These are phyloP conservation scores for Mycena citricolor DNA, from an alignment of 1,284 basidiomycete genomes.

Conservation along the genomic window DNA sequence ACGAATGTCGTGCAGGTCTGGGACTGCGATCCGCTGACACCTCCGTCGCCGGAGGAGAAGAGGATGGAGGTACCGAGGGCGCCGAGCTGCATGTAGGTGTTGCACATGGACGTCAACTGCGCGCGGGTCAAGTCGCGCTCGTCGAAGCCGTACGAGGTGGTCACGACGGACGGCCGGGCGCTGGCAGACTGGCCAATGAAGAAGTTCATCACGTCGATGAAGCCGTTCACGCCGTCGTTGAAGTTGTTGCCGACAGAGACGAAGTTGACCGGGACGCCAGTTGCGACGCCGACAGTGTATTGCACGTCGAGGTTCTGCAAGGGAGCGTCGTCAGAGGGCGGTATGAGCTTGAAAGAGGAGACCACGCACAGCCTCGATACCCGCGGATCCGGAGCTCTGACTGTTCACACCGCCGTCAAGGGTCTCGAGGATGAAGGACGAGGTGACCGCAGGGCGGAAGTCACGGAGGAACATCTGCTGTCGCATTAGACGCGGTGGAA, in stretches of 20 bases:
- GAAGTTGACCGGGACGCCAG: not conserved
- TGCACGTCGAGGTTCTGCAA: constrained; percentile 2
- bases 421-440: constrained; percentile 27
- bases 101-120: no score
- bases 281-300: constrained; percentile 1
- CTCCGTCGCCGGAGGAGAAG: constrained; percentile 32
- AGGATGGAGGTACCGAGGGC: constrained; percentile 27
- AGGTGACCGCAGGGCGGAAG: constrained; percentile 21
- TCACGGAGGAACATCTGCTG: constrained; percentile 37
- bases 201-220: constrained; percentile 18
- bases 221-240: constrained; percentile 11
- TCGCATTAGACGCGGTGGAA: no score
- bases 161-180: constrained; percentile 10
- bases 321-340: no score
- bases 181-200: constrained; percentile 2
- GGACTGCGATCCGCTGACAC: constrained; percentile 27
- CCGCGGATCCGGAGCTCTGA: constrained; percentile 38
- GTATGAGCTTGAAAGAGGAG: no score
- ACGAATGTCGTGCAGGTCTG: constrained; percentile 16
- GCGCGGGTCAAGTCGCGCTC: no score
- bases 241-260: constrained; percentile 6
- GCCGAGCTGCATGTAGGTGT: constrained; percentile 7
- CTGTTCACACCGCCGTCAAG: constrained; percentile 47
- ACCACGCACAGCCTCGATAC: constrained; percentile 41
- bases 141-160: constrained; percentile 9